phyloP scores from a whole-genome alignment of 1,284 basidiomycete genomes.

The Pterulicium gracile region DNA sequence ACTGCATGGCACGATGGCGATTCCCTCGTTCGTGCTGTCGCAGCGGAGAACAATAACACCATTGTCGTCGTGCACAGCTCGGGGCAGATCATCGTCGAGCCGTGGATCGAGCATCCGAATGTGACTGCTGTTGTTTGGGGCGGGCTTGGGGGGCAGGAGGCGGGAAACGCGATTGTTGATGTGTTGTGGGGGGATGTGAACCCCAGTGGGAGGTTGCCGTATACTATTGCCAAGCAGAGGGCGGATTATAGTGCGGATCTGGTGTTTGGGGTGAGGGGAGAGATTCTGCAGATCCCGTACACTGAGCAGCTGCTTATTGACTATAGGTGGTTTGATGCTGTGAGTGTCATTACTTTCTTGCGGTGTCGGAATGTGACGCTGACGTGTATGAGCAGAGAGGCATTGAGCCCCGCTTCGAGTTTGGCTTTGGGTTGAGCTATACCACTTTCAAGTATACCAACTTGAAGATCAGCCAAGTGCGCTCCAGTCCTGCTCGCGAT shows the following conservation, averaged over 20 bases:
- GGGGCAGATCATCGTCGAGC: slow-evolving; percentile 35
- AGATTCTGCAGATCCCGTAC: slow-evolving; percentile 23
- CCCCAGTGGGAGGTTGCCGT: slow-evolving; percentile 44
- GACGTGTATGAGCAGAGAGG: slow-evolving; percentile 16
- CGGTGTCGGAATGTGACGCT: background rate
- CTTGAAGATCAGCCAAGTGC: slow-evolving; percentile 33
- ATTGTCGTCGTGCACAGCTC: slow-evolving; percentile 46
- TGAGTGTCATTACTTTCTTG: slow-evolving; percentile 6
- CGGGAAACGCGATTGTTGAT: slow-evolving; percentile 45
- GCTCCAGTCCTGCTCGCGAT: slow-evolving; percentile 21
- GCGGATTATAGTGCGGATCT: slow-evolving; percentile 38
- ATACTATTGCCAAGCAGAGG: slow-evolving; percentile 42
- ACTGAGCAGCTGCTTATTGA: slow-evolving; percentile 42
- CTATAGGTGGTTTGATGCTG: slow-evolving; percentile 41
- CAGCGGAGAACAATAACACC: slow-evolving; percentile 32
- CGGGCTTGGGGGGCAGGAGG: slow-evolving; percentile 49
- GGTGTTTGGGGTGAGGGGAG: slow-evolving; percentile 14
- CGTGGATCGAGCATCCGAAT: slow-evolving; percentile 39
- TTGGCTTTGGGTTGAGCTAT: slow-evolving; percentile 82
- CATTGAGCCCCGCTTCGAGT: slow-evolving; percentile 51
- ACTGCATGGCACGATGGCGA: slow-evolving; percentile 43
- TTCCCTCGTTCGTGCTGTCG: slow-evolving; percentile 17
- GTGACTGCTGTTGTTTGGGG: slow-evolving; percentile 41
- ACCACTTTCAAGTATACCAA: slow-evolving; percentile 64
- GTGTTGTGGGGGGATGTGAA: slow-evolving; percentile 39